Percentiles rank a stretch among this genome's conserved stretches.
These are phyloP conservation scores for Colletotrichum tanaceti DNA, from an alignment of 2,329 filamentous ascomycete genomes.

Conservation along the genomic window DNA sequence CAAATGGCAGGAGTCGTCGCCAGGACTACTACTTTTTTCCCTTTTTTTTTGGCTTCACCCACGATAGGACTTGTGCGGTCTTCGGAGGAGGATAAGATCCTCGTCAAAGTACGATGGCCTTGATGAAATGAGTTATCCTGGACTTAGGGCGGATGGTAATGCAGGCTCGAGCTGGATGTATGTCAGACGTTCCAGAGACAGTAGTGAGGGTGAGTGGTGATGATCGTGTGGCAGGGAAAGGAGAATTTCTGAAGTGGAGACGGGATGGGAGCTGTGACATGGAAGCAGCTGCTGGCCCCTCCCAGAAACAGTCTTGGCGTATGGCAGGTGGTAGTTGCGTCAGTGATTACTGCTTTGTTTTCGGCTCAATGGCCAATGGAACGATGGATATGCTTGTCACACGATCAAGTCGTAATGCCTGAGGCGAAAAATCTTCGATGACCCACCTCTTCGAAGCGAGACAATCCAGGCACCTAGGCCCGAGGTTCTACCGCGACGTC, in stretches of 20 bases:
- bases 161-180: constrained; percentile 30
- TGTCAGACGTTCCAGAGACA: constrained; percentile 22
- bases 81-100: constrained; percentile 23
- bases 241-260: constrained; percentile 6
- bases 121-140: constrained; percentile 24
- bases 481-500: constrained; percentile 26
- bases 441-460: constrained; percentile 20
- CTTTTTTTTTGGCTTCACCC: constrained; percentile 36
- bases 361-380: not conserved
- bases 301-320: not conserved
- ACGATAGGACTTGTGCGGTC: constrained; percentile 34
- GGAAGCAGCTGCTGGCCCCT: too few relatives aligned
- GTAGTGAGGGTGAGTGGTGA: constrained; percentile 13
- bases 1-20: constrained; percentile 37
- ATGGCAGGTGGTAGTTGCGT: constrained; percentile 11
- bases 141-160: constrained; percentile 18
- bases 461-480: constrained; percentile 25
- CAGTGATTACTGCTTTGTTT: constrained; percentile 14
- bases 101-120: constrained; percentile 36
- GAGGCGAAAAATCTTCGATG: constrained; percentile 1
- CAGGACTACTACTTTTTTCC: constrained; percentile 26
- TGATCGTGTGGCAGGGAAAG: constrained; percentile 7
- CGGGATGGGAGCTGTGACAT: constrained; percentile 8
- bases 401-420: not conserved
- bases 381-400: constrained; percentile 20